These are phyloP conservation scores for Mucor indicus DNA, from an alignment of 371 early-diverging fungal species.

Conservation along the genomic window DNA sequence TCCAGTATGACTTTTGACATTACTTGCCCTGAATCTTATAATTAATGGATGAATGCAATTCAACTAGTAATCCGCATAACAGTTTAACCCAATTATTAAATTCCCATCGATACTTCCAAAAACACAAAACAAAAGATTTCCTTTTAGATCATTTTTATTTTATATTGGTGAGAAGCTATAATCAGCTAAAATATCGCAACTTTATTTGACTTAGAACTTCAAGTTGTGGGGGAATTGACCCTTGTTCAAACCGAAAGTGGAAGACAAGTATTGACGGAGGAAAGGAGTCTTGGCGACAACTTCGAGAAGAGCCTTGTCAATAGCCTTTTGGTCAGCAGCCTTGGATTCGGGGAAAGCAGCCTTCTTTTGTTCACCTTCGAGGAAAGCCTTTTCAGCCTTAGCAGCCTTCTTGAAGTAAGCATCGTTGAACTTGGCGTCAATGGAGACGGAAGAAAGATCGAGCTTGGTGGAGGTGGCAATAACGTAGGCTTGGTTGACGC, in stretches of 20 bases:
- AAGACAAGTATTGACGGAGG: constrained; percentile 81
- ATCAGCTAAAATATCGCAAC: too few species aligned
- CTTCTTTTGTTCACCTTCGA: constrained; percentile 74
- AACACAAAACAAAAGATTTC: too few species aligned
- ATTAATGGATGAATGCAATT: too few species aligned
- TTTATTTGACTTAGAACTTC: constrained; percentile 88
- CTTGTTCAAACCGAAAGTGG: constrained; percentile 88
- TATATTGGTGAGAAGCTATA: too few species aligned
- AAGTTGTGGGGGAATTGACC: constrained; percentile 93
- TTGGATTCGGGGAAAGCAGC: constrained; percentile 62
- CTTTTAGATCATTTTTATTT: too few species aligned
- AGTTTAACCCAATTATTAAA: too few species aligned
- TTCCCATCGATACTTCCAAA: too few species aligned
- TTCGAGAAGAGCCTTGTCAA: constrained; percentile 80
- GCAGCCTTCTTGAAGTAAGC: constrained; percentile 78
- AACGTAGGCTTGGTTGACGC: constrained; percentile 97
- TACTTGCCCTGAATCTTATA: too few species aligned
- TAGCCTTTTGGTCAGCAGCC: constrained; percentile 80
- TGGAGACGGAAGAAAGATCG: constrained; percentile 72
- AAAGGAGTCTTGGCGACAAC: constrained; percentile 79
- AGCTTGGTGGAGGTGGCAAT: constrained; percentile 97
- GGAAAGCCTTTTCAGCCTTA: constrained; percentile 83
- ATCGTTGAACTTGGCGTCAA: constrained; percentile 83
- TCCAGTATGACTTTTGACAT: too few species aligned
- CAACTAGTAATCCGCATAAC: too few species aligned